Base-by-base conservation (phyloP, 2,329 filamentous ascomycete genomes). In the Dactylellina haptotyla region DNA sequence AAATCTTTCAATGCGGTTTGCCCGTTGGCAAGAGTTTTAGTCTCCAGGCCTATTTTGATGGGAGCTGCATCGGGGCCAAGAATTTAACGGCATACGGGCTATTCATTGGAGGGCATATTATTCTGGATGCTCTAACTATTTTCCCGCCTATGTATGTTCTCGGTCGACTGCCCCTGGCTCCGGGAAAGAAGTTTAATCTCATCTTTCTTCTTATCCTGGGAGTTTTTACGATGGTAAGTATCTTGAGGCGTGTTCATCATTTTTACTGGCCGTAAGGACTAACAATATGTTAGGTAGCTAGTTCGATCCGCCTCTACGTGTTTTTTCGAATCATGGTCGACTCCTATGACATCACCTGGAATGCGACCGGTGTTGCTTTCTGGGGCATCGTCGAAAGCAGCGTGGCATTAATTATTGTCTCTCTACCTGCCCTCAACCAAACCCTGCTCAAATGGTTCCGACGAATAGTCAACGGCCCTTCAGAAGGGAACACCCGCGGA, bases 101-200 rank as follows among this genome's bases (percentile, higher is more conserved):
- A 9, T 20, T 69, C 4, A 30, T 56, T 10, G 64, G 41, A 2
- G 64, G 41, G 1, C 64, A 69, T 30, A 43, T 69, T 4, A 9
- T 18, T 1, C 45, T 69, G 25, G 64, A 69, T 14, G 45, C 53
- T 25, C 37, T 69, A 6, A 69, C 64, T 3, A 69, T 69, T 4
- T 57, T 69, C 45, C 64, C 64, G 1, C 64, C 64, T 0, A 25
- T 69, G 4, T 10, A 45, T 9, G 43, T 69, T n/a, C 18, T 69
- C 3, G 32, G 16, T 0, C 48, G 39, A 1, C 12, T 69, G 34
- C 53, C 53, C 1, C 30, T 69, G 0, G 50, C 54, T 1, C 26
- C 25, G 3, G 53, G 16, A 9, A 69, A 69, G 30, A 69, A 69
- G 45, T 53, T 69, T 6, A 69, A 69, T n/a, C 26, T 69, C 1